phyloP scores from a whole-genome alignment of 257 asterid genomes.

The Osmanthus fragrans region DNA sequence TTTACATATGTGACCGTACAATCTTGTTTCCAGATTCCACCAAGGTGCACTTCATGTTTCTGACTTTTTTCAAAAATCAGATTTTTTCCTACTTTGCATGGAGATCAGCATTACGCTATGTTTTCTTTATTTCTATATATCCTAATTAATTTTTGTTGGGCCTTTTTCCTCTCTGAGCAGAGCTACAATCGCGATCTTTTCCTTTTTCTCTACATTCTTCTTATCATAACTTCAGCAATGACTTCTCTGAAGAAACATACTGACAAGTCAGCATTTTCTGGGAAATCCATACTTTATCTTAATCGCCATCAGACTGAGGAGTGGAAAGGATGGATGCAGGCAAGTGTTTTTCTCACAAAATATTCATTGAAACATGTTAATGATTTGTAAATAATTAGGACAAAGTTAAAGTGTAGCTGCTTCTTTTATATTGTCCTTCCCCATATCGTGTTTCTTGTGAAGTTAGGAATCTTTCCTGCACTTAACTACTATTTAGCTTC shows the following conservation, averaged over 20 bases:
- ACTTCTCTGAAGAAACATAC: conserved; percentile 84
- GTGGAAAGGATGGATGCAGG: conserved; percentile 99
- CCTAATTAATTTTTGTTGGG: conserved; percentile 26
- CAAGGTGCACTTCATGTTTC: conserved; percentile 56
- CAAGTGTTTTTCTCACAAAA: conserved; percentile 29
- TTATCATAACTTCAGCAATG: conserved; percentile 74
- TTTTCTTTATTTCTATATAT: conserved; percentile 5
- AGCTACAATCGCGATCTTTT: conserved; percentile 93
- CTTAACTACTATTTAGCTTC: not conserved
- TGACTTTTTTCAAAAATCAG: conserved; percentile 13
- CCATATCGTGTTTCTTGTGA: not conserved
- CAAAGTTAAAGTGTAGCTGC: not conserved
- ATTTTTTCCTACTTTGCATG: not conserved
- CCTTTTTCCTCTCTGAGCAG: conserved; percentile 48
- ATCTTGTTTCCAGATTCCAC: conserved; percentile 75
- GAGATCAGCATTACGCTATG: not conserved
- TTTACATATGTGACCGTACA: conserved; percentile 90
- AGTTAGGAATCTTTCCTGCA: conserved; percentile 8
- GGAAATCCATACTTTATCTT: conserved; percentile 81
- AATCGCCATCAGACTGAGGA: conserved; percentile 96
- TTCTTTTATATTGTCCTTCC: not conserved
- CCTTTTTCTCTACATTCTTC: conserved; percentile 77
- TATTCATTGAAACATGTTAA: not conserved
- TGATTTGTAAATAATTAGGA: not conserved
- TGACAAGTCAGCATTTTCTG: conserved; percentile 85